Conservation (phyloP, 768 basidiomycete genomes). For the Chiua virens region DNA sequence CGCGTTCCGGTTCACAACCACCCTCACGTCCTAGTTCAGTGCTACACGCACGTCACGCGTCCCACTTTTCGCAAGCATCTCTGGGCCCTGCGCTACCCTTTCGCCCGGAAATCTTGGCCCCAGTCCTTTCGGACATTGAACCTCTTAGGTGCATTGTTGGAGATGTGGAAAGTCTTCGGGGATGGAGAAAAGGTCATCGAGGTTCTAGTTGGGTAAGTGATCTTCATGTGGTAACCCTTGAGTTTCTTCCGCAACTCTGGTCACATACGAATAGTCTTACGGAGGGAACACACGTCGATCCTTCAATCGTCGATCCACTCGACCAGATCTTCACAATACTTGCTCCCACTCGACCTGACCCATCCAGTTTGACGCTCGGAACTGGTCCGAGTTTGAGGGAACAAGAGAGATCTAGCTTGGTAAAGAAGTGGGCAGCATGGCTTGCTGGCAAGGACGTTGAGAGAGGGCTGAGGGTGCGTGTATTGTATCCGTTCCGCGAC, state of each 20-base stretch:
- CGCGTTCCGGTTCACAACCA: slow-evolving; percentile 19
- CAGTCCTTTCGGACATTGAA: slow-evolving; percentile 17
- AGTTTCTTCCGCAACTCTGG: neutral
- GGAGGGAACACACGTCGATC: slow-evolving; percentile 26
- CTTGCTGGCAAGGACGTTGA: slow-evolving; percentile 67
- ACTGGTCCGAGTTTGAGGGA: slow-evolving; percentile 13
- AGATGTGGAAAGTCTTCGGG: slow-evolving; percentile 26
- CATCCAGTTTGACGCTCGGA: slow-evolving; percentile 1
- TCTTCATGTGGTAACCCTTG: neutral
- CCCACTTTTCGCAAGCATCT: slow-evolving; percentile 9
- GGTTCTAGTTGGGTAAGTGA: slow-evolving; percentile 26
- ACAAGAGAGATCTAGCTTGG: slow-evolving; percentile 51
- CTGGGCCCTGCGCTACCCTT: slow-evolving; percentile 13
- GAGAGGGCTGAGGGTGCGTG: slow-evolving; percentile 64
- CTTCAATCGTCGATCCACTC: slow-evolving; percentile 26
- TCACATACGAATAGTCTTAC: slow-evolving; percentile 15
- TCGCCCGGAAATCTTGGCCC: slow-evolving; percentile 15
- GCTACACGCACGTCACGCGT: slow-evolving; percentile 7
- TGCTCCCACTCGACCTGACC: slow-evolving; percentile 7
- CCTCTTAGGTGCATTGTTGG: slow-evolving; percentile 25
- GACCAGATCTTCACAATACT: slow-evolving; percentile 30
- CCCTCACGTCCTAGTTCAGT: neutral
- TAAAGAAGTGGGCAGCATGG: slow-evolving; percentile 82
- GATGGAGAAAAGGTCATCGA: slow-evolving; percentile 23
- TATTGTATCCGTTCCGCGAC: neutral